Evolutionary conservation across 2,329 filamentous ascomycete genomes (phyloP), one percentile per base, ranked within the genome.

Genomic region (Dryadomyces quercus-mongolicae): DNA sequence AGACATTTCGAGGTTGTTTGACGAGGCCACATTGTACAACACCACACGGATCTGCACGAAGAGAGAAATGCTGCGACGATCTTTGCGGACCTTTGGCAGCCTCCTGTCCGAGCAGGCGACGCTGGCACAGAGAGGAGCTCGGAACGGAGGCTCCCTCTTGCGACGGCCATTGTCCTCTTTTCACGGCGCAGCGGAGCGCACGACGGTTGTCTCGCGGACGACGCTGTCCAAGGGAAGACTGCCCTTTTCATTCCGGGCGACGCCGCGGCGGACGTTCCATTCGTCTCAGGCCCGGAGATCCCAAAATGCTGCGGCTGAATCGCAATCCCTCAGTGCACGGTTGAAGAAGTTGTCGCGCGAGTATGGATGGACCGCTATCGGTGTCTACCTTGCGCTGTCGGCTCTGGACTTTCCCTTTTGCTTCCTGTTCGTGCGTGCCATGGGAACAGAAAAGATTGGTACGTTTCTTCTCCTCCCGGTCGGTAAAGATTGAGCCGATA

Each of bases 361-460:
- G 68, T 98, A 98, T 68, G 93, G 93, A 44, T 97, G 91, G 89
- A 80, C 87, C 3, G 91, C 91, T 1, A 70, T 96, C 5, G 92
- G 90, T n/a, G 88, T 98, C 15, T 98, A 98, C 68, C 69, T 96
- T 12, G 76, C 75, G 1, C 71, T 98, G 54, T 91, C 87, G 45
- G 85, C 87, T 42, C 71, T 95, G 52, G 93, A 98, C 70, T 95
- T 97, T 60, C 93, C 93, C 0, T 88, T 97, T 66, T 97, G 92
- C 71, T 98, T 95, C 71, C 70, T 95, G 54, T 81, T 93, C 10
- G 93, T 98, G 49, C 80, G 85, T 55, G 73, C 83, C 52, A 77
- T 95, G 2, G 93, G 93, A 16, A 87, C 88, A 0, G 93, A 98
- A 25, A 80, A 80, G 54, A 93, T 98, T 63, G 91, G 89, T 76